Evolutionary conservation across 345 rosid species (phyloP), one percentile per base, ranked within the genome.

Genomic region (Mangifera indica): DNA sequence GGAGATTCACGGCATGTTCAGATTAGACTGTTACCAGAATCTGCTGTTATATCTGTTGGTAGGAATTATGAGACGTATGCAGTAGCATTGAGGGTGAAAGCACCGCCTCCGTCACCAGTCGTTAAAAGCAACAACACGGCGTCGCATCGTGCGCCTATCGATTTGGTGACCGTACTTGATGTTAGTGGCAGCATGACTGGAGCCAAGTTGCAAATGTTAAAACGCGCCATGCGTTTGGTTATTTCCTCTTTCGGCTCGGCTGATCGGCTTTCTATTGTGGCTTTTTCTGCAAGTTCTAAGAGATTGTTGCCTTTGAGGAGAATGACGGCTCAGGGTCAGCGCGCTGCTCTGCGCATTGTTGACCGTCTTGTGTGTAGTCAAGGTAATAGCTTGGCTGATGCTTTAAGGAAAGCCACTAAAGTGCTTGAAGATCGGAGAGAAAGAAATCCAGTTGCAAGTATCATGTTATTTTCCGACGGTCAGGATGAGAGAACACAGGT

Each of bases 361-460:
- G 96, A 91, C 65, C 81, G 90, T 45, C 87, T 93, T 0, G 80
- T 76, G 7, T 84, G 84, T 42, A 79, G 96, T 42, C 88, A 84
- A 52, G 96, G 90, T 60, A 85, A 82, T 1, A 79, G 87, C 51
- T 81, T 81, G 25, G 78, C 76, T 25, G 94, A 91, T 10, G 93
- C 90, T 66, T 84, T 91, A 76, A 83, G 83, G 73, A 93, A 93
- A 75, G 98, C 94, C 0, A 73, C 90, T 7, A 89, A 80, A 77
- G 96, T 91, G 79, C 91, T 93, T 1, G 98, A 91, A 17, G 97
- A 91, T 72, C 81, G 98, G 7, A 81, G 93, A 60, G 90, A 86
- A 73, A 88, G 83, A 72, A 93, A 93, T 74, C 93, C 94, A 0
- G 83, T 86, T 0, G 88, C 94, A 5, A 87, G 89, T 73, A 84